Percentiles rank a stretch among this genome's conserved stretches.
Conservation (phyloP, 192 early-diverging fungal species). For the Coemansia sp. region DNA sequence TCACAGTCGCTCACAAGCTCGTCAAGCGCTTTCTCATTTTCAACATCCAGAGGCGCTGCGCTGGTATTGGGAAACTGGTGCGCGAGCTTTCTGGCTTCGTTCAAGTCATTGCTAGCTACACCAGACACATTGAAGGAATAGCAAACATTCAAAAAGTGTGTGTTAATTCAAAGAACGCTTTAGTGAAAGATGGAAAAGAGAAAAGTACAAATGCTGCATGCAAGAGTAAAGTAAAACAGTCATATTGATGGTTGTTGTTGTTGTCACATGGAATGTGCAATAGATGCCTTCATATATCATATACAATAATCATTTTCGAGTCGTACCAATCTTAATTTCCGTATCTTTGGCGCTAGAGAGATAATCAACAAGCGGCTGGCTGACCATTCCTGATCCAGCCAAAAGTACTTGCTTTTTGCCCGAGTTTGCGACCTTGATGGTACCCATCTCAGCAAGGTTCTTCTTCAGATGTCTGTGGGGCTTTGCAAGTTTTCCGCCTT, state of each 20-base stretch:
- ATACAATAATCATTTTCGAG: conserved; percentile 2
- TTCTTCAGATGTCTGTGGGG: conserved; percentile 59
- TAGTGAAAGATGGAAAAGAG: no score
- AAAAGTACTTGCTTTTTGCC: conserved; percentile 66
- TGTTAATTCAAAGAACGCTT: background rate
- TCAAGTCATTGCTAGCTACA: conserved; percentile 78
- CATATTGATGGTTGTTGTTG: background rate
- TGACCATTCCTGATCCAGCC: conserved; percentile 89
- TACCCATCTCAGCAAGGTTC: conserved; percentile 35
- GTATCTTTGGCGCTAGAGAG: conserved; percentile 60
- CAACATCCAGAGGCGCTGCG: conserved; percentile 71
- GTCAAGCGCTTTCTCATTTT: conserved; percentile 60
- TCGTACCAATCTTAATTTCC: conserved; percentile 51
- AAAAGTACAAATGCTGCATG: no score
- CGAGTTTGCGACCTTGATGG: conserved; percentile 42
- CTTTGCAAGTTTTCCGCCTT: conserved; percentile 63
- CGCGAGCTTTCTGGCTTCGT: conserved; percentile 72
- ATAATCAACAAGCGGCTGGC: conserved; percentile 89
- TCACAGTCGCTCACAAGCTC: conserved; percentile 71
- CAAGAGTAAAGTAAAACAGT: background rate
- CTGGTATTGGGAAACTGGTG: conserved; percentile 61
- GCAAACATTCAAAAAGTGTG: background rate
- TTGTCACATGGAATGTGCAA: background rate
- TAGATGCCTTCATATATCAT: background rate
- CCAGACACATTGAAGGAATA: conserved; percentile 9